Percentiles rank a stretch among this genome's conserved stretches.
Evolutionary conservation across 306 rosid species (phyloP).

Genomic region (Quercus variabilis): DNA sequence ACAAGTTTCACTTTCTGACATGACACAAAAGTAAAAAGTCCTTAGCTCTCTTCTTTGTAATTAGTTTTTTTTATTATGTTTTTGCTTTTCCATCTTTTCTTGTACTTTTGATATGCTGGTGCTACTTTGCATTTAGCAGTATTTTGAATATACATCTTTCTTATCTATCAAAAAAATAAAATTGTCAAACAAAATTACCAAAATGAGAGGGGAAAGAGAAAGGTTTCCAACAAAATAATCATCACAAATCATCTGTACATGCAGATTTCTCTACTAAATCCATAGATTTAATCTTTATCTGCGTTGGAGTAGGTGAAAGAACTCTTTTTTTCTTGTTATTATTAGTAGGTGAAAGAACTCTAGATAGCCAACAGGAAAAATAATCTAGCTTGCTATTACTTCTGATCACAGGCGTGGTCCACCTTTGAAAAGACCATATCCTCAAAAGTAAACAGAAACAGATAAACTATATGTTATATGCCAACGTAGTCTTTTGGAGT

Average conservation of each 20-base stretch:
- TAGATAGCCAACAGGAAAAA: background rate
- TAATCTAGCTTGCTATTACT: background rate
- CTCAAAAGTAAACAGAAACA: background rate
- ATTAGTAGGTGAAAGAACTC: background rate
- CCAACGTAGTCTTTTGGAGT: too few relatives aligned
- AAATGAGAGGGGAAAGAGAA: background rate
- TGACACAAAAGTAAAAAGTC: background rate
- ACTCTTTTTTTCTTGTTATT: background rate
- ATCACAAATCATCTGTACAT: background rate
- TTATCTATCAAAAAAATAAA: too few relatives aligned
- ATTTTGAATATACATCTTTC: too few relatives aligned
- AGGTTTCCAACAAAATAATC: background rate
- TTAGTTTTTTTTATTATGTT: too few relatives aligned
- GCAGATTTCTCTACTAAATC: background rate
- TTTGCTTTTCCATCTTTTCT: too few relatives aligned
- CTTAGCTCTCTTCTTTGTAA: too few relatives aligned
- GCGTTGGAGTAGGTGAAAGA: background rate
- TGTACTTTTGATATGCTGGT: too few relatives aligned
- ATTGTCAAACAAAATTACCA: background rate
- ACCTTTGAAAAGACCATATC: too few relatives aligned
- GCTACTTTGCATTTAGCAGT: too few relatives aligned
- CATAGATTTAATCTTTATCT: background rate
- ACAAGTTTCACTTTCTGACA: background rate
- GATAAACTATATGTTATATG: background rate
- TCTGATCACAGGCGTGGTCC: background rate